Conservation (phyloP, 1,284 basidiomycete species). For the Leccinum solheimii region DNA sequence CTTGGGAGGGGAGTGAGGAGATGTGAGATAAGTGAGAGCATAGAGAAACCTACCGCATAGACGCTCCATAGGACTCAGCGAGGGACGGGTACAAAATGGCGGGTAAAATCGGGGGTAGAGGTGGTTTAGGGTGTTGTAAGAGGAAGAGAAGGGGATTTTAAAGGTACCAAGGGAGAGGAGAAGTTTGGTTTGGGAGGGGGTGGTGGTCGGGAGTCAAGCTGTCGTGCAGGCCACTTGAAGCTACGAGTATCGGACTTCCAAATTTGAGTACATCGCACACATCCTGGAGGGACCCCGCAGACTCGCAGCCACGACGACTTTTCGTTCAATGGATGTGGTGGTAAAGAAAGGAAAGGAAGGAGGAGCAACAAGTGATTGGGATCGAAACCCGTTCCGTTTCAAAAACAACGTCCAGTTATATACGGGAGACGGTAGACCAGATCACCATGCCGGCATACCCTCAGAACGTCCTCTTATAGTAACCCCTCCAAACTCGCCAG, state of each 20-base stretch:
- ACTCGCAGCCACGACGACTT: constrained; percentile 28
- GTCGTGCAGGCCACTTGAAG: constrained; percentile 32
- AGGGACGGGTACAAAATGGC: not conserved
- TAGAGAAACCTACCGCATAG: constrained; percentile 54
- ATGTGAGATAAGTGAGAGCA: constrained; percentile 16
- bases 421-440: constrained; percentile 10
- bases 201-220: constrained; percentile 38
- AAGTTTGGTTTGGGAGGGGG: constrained; percentile 35
- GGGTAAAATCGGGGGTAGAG: constrained; percentile 2
- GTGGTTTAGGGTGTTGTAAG: not conserved
- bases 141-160: not conserved
- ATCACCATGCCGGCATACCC: constrained; percentile 35
- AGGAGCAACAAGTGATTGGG: not conserved
- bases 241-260: constrained; percentile 43
- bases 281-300: constrained; percentile 33
- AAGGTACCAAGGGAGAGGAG: constrained; percentile 4
- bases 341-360: not conserved
- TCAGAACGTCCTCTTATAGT: constrained; percentile 60
- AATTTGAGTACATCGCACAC: constrained; percentile 33
- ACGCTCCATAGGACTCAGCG: constrained; percentile 48
- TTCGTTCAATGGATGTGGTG: not conserved
- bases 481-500: constrained; percentile 81
- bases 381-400: constrained; percentile 3
- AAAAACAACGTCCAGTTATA: constrained; percentile 9
- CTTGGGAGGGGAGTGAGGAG: constrained; percentile 37